Conservation (phyloP, 148 eudicot species). For the Bassia scoparia region DNA sequence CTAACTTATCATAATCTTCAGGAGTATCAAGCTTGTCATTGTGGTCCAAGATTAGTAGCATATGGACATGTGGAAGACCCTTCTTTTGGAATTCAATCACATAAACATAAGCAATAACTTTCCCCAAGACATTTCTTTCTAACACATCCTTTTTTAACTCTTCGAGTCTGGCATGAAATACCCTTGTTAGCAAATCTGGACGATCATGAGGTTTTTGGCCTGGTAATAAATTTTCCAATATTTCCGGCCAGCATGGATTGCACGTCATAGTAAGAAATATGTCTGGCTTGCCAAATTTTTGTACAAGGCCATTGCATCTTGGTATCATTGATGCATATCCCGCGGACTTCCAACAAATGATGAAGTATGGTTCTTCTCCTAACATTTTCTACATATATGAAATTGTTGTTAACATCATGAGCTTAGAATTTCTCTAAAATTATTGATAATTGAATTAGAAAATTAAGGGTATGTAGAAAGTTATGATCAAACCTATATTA, state of each 20-base stretch:
- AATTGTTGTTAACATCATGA: too few relatives aligned
- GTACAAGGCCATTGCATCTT: slow-evolving; percentile 1
- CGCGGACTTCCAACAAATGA: not conserved
- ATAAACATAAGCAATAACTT: not conserved
- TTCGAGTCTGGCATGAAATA: too few relatives aligned
- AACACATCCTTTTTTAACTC: not conserved
- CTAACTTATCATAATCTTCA: too few relatives aligned
- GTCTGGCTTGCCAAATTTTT: slow-evolving; percentile 1
- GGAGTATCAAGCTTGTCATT: too few relatives aligned
- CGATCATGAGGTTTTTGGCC: not conserved
- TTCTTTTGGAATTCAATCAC: not conserved
- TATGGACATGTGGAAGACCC: too few relatives aligned
- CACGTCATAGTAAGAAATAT: not conserved
- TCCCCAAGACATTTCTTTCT: not conserved
- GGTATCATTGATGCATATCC: too few relatives aligned
- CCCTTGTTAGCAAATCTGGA: not conserved
- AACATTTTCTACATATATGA: not conserved
- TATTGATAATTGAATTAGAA: too few relatives aligned
- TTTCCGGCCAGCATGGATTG: not conserved
- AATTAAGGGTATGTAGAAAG: not conserved
- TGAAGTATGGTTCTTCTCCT: not conserved
- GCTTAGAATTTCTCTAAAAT: not conserved
- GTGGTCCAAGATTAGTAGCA: too few relatives aligned
- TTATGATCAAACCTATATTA: not conserved
- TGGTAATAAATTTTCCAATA: too few relatives aligned